These are phyloP conservation scores for Microdochium paspali DNA, from an alignment of 2,329 filamentous ascomycete genomes.

Conservation along the genomic window DNA sequence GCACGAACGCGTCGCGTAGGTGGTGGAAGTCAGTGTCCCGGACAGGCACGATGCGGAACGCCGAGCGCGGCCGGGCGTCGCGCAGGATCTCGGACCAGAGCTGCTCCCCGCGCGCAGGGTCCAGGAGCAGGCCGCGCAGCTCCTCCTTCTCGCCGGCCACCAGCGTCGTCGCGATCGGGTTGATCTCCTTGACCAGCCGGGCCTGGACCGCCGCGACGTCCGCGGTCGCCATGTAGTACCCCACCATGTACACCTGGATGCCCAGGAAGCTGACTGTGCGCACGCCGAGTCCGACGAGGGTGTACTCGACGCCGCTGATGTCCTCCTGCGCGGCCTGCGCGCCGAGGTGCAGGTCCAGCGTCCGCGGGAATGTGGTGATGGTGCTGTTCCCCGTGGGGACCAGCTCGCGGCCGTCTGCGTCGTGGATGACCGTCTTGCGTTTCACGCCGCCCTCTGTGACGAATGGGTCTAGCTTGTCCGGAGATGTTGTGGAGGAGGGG, in stretches of 20 bases:
- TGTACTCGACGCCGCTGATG: conserved; percentile 58
- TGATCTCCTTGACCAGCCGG: conserved; percentile 66
- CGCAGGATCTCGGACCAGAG: conserved; percentile 67
- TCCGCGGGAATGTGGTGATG: conserved; percentile 71
- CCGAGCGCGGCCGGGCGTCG: conserved; percentile 59
- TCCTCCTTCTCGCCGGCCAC: conserved; percentile 73
- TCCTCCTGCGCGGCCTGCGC: conserved; percentile 13
- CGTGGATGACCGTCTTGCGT: conserved; percentile 52
- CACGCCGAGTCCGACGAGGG: conserved; percentile 78
- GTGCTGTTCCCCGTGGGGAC: conserved; percentile 73
- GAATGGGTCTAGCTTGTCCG: conserved; percentile 29
- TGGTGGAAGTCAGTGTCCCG: conserved; percentile 92
- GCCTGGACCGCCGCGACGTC: conserved; percentile 77
- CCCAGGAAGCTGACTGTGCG: conserved; percentile 81
- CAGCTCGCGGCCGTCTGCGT: conserved; percentile 62
- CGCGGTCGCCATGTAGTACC: conserved; percentile 77
- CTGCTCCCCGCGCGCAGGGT: conserved; percentile 57
- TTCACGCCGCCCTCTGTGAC: conserved; percentile 37
- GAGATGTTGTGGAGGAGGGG: too few relatives aligned
- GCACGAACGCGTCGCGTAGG: conserved; percentile 82
- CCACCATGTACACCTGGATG: conserved; percentile 92
- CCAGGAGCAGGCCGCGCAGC: conserved; percentile 59
- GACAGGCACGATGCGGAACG: conserved; percentile 80
- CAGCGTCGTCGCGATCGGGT: conserved; percentile 70
- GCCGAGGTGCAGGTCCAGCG: conserved; percentile 45